Conservation (phyloP, 768 basidiomycete species). For the Boletus vinaceobasis region DNA sequence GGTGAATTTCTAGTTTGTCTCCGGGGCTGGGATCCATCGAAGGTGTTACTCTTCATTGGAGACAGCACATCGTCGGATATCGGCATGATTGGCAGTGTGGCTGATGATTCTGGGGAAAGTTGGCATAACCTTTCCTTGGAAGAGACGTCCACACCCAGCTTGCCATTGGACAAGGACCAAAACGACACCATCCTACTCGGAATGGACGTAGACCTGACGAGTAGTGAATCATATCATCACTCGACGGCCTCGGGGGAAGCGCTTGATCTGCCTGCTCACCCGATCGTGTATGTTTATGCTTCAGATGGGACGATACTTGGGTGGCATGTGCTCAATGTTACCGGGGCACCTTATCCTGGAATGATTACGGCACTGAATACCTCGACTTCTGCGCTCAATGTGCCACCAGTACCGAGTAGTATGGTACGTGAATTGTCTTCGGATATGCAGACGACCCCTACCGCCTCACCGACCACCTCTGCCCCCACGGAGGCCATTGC, state of each 20-base stretch:
- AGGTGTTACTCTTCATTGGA: slow-evolving; percentile 42
- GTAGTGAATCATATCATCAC: slow-evolving; percentile 36
- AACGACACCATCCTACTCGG: slow-evolving; percentile 69
- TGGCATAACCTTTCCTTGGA: slow-evolving; percentile 48
- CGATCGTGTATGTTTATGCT: slow-evolving; percentile 71
- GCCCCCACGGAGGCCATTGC: slow-evolving; percentile 17
- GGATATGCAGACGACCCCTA: slow-evolving; percentile 30
- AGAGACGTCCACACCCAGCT: slow-evolving; percentile 49
- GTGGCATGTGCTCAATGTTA: slow-evolving; percentile 65
- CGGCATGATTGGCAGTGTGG: slow-evolving; percentile 39
- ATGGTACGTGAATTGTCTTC: slow-evolving; percentile 29
- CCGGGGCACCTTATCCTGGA: slow-evolving; percentile 51
- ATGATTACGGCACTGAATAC: slow-evolving; percentile 37
- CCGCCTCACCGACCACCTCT: slow-evolving; percentile 18
- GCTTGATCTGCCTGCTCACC: slow-evolving; percentile 45
- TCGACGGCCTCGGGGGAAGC: slow-evolving; percentile 41
- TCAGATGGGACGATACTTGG: slow-evolving; percentile 76
- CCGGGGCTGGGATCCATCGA: slow-evolving; percentile 43
- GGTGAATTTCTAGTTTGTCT: slow-evolving; percentile 40
- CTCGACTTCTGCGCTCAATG: slow-evolving; percentile 2
- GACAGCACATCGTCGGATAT: slow-evolving; percentile 52
- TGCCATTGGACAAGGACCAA: slow-evolving; percentile 66
- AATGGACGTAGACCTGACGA: slow-evolving; percentile 65
- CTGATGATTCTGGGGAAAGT: slow-evolving; percentile 28
- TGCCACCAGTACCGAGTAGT: slow-evolving; percentile 12